Base-by-base conservation (phyloP, 163 green algal genomes). In the Scenedesmus sp. region DNA sequence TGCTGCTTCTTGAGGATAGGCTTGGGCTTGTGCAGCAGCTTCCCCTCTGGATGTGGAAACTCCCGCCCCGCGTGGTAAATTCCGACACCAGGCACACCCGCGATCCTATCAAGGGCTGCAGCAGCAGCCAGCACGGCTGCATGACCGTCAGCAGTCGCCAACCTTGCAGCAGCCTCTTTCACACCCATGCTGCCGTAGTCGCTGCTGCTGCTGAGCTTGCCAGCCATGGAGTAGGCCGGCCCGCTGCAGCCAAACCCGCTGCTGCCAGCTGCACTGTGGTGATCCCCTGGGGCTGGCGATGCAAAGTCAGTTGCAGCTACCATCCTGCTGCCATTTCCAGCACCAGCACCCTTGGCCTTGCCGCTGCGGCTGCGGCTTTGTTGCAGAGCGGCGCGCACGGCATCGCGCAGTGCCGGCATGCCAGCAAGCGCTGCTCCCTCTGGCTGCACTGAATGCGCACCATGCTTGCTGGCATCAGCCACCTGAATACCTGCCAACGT, bases 111-210 rank as follows among this genome's bases (percentile, higher is more conserved):
- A 37, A 61, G 49, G 15, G 82, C 82, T 42, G 82, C 82, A 42
- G 82, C 82, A 53, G 82, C 82, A 53, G 82, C 51, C 33, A 87
- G 30, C 82, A 87, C 82, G 15, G 82, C 82, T 76, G 53, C n/a
- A 78, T 78, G 70, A 7, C 82, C 82, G 56, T 87, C 82, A 53
- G 82, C 82, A 87, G 43, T 53, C 22, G 53, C 82, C 33, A 87
- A 24, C 44, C 53, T 76, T 40, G 53, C 46, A 33, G 72, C 35
- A 51, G 37, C 72, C 12, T 79, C 35, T 37, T 76, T 76, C 65
- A 76, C 65, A 40, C 30, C 18, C 0, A 76, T 2, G 30, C 53
- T 79, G 51, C 37, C 56, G 53, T 22, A 33, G 56, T n/a, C n/a
- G n/a, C n/a, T n/a, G n/a, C 82, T 87, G 6, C 15, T 78, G 15